Base-by-base conservation (phyloP, 225 moss, liverwort and hornwort genomes). In the Thuidium tamariscinum region DNA sequence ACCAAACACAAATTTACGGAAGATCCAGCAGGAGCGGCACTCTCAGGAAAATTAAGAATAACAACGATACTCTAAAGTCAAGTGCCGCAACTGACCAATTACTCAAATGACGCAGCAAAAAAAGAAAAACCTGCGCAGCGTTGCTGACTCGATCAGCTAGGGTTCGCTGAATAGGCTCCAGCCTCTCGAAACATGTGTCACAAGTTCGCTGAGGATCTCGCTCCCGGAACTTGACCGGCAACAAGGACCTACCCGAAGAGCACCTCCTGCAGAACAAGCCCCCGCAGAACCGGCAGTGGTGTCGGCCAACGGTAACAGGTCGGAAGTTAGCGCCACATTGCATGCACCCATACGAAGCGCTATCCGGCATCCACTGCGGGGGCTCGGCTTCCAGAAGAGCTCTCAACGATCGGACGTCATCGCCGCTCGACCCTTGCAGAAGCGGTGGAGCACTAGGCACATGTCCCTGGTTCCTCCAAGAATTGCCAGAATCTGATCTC, bases 351-450 rank as follows among this genome's bases (percentile, higher is more conserved):
- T 88, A 91, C 44, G 95, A 93, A 72, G 95, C 88, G 87, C 98
- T 98, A 75, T 98, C 98, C 37, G 98, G 96, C 95, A 98, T 96
- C 98, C 98, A 98, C 86, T 95, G 95, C 32, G 95, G 95, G 44
- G 96, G 98, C 86, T 98, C 98, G 49, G 96, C 96, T 77, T 98
- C 98, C 68, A 98, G 89, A 68, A 96, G 91, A 61, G 89, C 91
- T 85, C 94, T 88, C 87, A 96, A 88, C 22, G 94, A 93, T 86
- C 94, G 94, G 74, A 98, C 95, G 86, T 96, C 96, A 52, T 93
- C 93, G 34, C 91, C 94, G 86, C 88, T 94, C 68, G 95, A 92
- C 41, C 95, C 95, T 59, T 91, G 91, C 42, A 93, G 92, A 79
- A 98, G 89, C 49, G 95, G 96, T 70, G 98, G 98, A 62, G 98